phyloP scores from a whole-genome alignment of 164 flowering plant species.

The Kalanchoe fedtschenkoi region DNA sequence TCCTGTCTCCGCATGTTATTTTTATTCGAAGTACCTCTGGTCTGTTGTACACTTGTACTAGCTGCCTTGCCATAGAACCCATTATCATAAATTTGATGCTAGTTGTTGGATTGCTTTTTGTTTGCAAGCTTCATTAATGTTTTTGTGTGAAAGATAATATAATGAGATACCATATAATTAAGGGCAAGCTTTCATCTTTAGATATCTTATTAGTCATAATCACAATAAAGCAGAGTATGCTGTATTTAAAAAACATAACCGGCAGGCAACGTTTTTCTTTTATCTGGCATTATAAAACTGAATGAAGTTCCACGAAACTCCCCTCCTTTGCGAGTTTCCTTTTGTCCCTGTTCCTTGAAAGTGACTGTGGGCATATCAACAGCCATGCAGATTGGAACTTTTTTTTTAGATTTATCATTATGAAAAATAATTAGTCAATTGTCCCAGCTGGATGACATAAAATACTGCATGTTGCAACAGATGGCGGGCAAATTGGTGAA shows the following conservation, averaged over 20 bases:
- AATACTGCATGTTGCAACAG: slow-evolving; percentile 23
- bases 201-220: neutral
- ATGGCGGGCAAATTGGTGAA: slow-evolving; percentile 79
- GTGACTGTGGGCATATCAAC: neutral
- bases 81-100: neutral
- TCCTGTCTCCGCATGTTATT: neutral
- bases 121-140: neutral
- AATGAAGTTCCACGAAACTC: neutral
- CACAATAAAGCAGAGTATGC: neutral
- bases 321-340: neutral
- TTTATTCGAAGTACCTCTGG: neutral
- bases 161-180: no score
- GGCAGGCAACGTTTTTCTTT: neutral
- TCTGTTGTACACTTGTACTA: neutral
- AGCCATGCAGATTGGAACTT: neutral
- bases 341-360: neutral
- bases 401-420: neutral
- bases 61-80: neutral
- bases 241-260: neutral
- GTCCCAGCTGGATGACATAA: neutral
- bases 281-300: neutral
- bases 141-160: neutral
- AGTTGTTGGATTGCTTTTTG: neutral
- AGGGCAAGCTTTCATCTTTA: no score
- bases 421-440: neutral